Evolutionary conservation across 1,139 yeast genomes (phyloP).

Genomic region (Maudiozyma humilis): DNA sequence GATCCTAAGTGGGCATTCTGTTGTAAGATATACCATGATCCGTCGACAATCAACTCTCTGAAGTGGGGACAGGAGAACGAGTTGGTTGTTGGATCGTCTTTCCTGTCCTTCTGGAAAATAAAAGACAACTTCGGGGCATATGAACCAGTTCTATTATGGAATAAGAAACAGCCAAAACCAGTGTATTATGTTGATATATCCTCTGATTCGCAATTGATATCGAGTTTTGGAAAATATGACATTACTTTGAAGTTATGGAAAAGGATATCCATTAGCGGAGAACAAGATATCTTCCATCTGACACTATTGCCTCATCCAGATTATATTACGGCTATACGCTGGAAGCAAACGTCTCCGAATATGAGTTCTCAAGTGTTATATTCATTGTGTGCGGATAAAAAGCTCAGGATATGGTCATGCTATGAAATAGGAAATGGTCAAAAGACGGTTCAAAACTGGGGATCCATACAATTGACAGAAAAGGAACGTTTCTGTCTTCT

Average conservation of each 20-base stretch:
- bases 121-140: constrained; percentile 40
- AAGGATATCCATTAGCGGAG: constrained; percentile 58
- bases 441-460: constrained; percentile 50
- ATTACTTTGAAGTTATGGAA: constrained; percentile 71
- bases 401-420: constrained; percentile 66
- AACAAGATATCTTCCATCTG: constrained; percentile 61
- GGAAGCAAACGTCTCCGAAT: constrained; percentile 36
- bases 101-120: constrained; percentile 48
- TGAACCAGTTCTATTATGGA: constrained; percentile 44
- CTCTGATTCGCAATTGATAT: constrained; percentile 57
- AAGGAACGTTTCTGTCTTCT: constrained; percentile 39
- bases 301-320: constrained; percentile 58
- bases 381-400: constrained; percentile 48
- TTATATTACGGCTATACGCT: constrained; percentile 46
- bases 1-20: constrained; percentile 45
- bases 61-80: constrained; percentile 64
- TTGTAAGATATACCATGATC: constrained; percentile 33
- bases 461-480: constrained; percentile 40
- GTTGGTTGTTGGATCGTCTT: constrained; percentile 52
- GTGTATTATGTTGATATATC: constrained; percentile 50
- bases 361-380: constrained; percentile 35
- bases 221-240: constrained; percentile 57
- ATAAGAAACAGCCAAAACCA: constrained; percentile 47
- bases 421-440: constrained; percentile 53
- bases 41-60: constrained; percentile 41